Conservation (phyloP, 2,329 filamentous ascomycete genomes). For the Zymoseptoria tritici region DNA sequence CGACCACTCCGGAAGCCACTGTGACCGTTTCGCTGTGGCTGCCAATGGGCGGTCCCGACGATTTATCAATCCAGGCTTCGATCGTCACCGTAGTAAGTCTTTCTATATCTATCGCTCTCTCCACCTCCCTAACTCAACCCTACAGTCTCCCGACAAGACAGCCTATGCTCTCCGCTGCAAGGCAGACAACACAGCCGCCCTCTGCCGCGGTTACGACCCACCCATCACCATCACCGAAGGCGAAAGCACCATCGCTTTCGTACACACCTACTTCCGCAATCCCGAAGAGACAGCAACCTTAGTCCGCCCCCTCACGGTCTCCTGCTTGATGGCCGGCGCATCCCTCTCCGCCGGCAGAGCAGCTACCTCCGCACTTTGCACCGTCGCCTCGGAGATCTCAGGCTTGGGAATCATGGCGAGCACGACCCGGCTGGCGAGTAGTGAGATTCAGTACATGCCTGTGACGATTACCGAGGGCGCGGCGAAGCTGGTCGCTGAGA, state of each 20-base stretch:
- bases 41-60: constrained; percentile 14
- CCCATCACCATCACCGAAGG: constrained; percentile 27
- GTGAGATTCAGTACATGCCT: constrained; percentile 22
- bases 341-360: constrained; percentile 13
- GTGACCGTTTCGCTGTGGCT: constrained; percentile 13
- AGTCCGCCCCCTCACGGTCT: constrained; percentile 11
- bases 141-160: constrained; percentile 17
- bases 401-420: constrained; percentile 21
- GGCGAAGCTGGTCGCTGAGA: constrained; percentile 15
- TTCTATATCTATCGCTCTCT: too few species aligned
- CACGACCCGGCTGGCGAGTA: constrained; percentile 23
- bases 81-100: constrained; percentile 15
- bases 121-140: not conserved
- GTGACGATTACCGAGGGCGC: constrained; percentile 24
- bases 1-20: not conserved
- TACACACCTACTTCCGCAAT: constrained; percentile 11
- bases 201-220: constrained; percentile 16
- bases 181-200: constrained; percentile 8
- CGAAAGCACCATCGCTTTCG: constrained; percentile 20
- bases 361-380: constrained; percentile 21
- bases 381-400: constrained; percentile 13
- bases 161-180: constrained; percentile 23
- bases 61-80: constrained; percentile 11
- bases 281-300: constrained; percentile 3
- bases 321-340: constrained; percentile 22